These are phyloP conservation scores for Talaromyces thailandensis DNA, from an alignment of 495 filamentous ascomycete species.

Conservation along the genomic window DNA sequence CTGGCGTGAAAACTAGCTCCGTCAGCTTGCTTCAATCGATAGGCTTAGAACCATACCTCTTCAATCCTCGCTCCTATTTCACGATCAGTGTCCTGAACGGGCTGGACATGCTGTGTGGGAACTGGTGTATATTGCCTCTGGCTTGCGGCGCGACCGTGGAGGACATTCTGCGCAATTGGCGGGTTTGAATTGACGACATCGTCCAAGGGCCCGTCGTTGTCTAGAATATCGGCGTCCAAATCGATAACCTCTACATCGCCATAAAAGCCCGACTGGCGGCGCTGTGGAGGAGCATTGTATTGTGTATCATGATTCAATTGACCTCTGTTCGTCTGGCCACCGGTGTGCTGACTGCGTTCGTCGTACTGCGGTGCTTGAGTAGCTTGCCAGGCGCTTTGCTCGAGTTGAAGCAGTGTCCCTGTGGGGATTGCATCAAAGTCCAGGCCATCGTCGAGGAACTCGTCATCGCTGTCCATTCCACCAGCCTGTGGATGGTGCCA, in stretches of 20 bases:
- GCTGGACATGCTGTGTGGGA: background rate
- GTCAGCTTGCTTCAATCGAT: constrained; percentile 6
- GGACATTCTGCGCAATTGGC: background rate
- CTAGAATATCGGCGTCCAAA: constrained; percentile 4
- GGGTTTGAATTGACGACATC: background rate
- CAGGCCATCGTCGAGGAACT: constrained; percentile 53
- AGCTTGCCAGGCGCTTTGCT: constrained; percentile 44
- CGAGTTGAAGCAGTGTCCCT: constrained; percentile 42
- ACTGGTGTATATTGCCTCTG: background rate
- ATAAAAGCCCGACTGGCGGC: background rate
- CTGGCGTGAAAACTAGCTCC: constrained; percentile 44
- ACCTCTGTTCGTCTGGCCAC: background rate
- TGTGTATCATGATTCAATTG: background rate
- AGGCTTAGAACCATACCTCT: constrained; percentile 8
- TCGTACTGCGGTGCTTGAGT: constrained; percentile 27
- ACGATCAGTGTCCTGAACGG: background rate
- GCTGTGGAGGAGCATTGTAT: background rate
- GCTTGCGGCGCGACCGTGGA: background rate
- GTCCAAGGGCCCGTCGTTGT: background rate
- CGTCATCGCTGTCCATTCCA: constrained; percentile 56
- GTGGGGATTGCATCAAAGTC: constrained; percentile 49
- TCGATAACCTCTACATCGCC: constrained; percentile 5
- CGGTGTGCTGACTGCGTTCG: background rate
- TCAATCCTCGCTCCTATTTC: constrained; percentile 8
- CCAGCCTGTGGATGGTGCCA: constrained; percentile 23